These are phyloP conservation scores for Bacidia rubella DNA, from an alignment of 495 filamentous ascomycete genomes.

Conservation along the genomic window DNA sequence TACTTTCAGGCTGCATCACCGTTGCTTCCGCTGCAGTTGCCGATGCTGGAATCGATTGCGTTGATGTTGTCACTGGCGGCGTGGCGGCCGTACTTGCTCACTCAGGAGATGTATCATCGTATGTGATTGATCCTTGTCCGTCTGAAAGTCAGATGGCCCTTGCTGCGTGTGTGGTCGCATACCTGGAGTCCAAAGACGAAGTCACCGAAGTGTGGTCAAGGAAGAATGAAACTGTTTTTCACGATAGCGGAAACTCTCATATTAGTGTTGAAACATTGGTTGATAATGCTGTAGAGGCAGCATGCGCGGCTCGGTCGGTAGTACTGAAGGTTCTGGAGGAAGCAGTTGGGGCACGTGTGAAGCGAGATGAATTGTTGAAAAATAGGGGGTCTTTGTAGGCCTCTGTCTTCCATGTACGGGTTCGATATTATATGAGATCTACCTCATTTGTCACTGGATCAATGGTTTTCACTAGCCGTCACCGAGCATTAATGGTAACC, in stretches of 20 bases:
- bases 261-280: constrained; percentile 38
- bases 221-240: constrained; percentile 43
- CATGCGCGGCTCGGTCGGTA: constrained; percentile 42
- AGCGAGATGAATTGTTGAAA: too few relatives aligned
- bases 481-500: too few relatives aligned
- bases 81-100: constrained; percentile 62
- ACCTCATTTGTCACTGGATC: too few relatives aligned
- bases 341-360: background rate
- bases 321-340: constrained; percentile 27
- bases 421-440: too few relatives aligned
- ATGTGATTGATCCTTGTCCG: constrained; percentile 75
- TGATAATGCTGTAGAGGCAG: constrained; percentile 52
- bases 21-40: constrained; percentile 89
- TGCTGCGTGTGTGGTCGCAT: constrained; percentile 80
- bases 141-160: constrained; percentile 63
- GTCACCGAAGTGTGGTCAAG: constrained; percentile 90
- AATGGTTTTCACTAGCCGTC: too few relatives aligned
- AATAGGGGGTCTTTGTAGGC: too few relatives aligned
- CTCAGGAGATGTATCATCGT: constrained; percentile 19
- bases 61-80: constrained; percentile 80
- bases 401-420: too few relatives aligned
- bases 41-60: constrained; percentile 91
- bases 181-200: constrained; percentile 77
- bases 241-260: constrained; percentile 20
- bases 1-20: constrained; percentile 82